Evolutionary conservation across 75 land plant species (phyloP).

Genomic region (Adiantum capillusveneris): DNA sequence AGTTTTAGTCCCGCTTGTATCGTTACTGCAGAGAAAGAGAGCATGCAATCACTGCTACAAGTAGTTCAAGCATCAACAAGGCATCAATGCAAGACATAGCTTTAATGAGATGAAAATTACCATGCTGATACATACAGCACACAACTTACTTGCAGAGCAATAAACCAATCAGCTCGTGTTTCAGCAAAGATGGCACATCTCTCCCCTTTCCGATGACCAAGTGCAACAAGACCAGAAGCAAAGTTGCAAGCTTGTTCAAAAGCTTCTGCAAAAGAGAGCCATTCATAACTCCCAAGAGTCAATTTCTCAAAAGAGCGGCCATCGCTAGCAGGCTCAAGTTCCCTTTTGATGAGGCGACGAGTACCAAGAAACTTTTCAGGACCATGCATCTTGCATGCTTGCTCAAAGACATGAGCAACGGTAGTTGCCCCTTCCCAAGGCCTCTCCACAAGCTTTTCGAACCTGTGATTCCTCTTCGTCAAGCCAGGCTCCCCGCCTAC

Average conservation of each 20-base stretch:
- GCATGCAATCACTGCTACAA: not conserved
- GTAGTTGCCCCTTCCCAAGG: slow-evolving; percentile 89
- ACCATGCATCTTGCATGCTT: slow-evolving; percentile 47
- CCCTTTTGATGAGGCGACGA: slow-evolving; percentile 39
- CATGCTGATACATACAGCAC: not conserved
- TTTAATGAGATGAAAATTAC: not conserved
- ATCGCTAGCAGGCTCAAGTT: slow-evolving; percentile 34
- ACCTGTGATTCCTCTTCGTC: slow-evolving; percentile 39
- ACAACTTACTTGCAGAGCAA: slow-evolving; percentile 69
- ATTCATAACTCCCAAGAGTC: slow-evolving; percentile 68
- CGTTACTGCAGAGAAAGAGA: too few relatives aligned
- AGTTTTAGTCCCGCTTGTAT: too few relatives aligned
- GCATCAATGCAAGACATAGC: not conserved
- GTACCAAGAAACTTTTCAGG: slow-evolving; percentile 42
- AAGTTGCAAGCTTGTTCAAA: slow-evolving; percentile 46
- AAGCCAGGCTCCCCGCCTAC: slow-evolving; percentile 71
- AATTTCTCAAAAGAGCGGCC: slow-evolving; percentile 79
- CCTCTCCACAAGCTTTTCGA: slow-evolving; percentile 37
- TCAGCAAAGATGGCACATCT: slow-evolving; percentile 82
- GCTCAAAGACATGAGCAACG: slow-evolving; percentile 70
- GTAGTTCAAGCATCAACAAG: not conserved
- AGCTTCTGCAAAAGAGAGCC: slow-evolving; percentile 56
- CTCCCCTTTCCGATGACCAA: slow-evolving; percentile 53
- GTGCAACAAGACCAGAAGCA: slow-evolving; percentile 68
- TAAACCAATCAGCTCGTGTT: slow-evolving; percentile 86